phyloP scores from a whole-genome alignment of 1,284 basidiomycete species.

The Wolfiporia cocos region DNA sequence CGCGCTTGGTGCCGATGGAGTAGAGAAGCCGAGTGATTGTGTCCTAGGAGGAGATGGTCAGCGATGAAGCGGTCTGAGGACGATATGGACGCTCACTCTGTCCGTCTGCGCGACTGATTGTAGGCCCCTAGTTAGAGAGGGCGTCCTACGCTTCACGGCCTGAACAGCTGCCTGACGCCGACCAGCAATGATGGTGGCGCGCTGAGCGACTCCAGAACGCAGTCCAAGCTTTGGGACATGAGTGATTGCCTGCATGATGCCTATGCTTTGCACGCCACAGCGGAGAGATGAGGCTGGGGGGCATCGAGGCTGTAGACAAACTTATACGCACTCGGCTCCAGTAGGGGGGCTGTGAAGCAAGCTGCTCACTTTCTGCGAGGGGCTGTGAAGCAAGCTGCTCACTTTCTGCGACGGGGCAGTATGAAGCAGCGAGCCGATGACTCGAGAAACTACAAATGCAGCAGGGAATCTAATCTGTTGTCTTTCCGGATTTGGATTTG shows the following conservation, averaged over 20 bases:
- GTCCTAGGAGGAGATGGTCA: slow-evolving; percentile 47
- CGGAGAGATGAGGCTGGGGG: too few species aligned
- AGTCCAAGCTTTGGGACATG: slow-evolving; percentile 4
- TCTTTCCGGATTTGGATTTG: too few species aligned
- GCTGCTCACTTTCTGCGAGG: too few species aligned
- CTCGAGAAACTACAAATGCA: too few species aligned
- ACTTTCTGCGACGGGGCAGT: too few species aligned
- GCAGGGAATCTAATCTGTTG: too few species aligned
- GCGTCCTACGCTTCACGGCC: slow-evolving; percentile 5
- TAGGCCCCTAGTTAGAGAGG: neutral
- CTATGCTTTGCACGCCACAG: too few species aligned
- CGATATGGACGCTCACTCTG: neutral
- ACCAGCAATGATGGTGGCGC: slow-evolving; percentile 5
- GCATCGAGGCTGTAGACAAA: too few species aligned
- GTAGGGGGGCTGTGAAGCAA: too few species aligned
- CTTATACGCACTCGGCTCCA: too few species aligned
- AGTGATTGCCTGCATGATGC: slow-evolving; percentile 7
- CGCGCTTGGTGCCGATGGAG: slow-evolving; percentile 91
- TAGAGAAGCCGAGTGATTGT: slow-evolving; percentile 92
- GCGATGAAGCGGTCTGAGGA: neutral
- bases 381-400: too few species aligned
- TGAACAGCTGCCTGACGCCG: slow-evolving; percentile 5
- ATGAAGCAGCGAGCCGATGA: too few species aligned
- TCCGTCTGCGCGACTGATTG: slow-evolving; percentile 10
- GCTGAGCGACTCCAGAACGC: neutral